Base-by-base conservation (phyloP, 495 filamentous ascomycete species). In the Tuber calosporum region DNA sequence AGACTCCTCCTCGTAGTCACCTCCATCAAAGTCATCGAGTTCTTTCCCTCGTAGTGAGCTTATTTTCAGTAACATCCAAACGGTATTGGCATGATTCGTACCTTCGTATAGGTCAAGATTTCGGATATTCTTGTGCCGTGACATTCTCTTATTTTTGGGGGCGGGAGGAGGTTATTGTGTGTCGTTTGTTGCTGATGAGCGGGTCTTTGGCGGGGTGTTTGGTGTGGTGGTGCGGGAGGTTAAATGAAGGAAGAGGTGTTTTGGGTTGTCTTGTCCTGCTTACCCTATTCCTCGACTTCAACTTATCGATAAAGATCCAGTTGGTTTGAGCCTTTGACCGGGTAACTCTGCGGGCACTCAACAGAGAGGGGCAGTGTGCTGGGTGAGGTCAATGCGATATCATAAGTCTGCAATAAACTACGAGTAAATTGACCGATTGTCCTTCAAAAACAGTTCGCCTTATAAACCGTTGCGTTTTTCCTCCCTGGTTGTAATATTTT, bases 11-110 rank as follows among this genome's bases (percentile, higher is more conserved):
- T 84, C 82, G 42, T 85, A 84, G 4, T 83, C 86, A 39, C 82
- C 84, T 34, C 84, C 87, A 79, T 90, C 87, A 74, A 85, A 89
- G 79, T 89, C 87, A 70, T 90, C 87, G 22, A 90, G 77, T 75
- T 87, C 90, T 79, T 30, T 17, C n/a, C 69, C 22, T 36, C 38
- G 39, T 37, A 38, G 43, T 72, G 37, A 68, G 42, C 53, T 34
- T 34, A 62, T 66, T 34, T 66, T 22, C 43, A 26, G 22, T 4
- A n/a, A 5, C 13, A 17, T 67, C 34, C 11, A 67, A 37, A 1
- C 11, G 41, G 37, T 43, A 6, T 41, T 20, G 20, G 19, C 6
- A 20, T 36, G 26, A n/a, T 41, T 19, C 70, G 2, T 45, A 76
- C 78, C 78, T 48, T 88, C 87, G 74, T 87, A 83, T 69, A 88